Evolutionary conservation across 495 filamentous ascomycete genomes (phyloP), one percentile per base, ranked within the genome.

Genomic region (Umbilicaria muhlenbergii): DNA sequence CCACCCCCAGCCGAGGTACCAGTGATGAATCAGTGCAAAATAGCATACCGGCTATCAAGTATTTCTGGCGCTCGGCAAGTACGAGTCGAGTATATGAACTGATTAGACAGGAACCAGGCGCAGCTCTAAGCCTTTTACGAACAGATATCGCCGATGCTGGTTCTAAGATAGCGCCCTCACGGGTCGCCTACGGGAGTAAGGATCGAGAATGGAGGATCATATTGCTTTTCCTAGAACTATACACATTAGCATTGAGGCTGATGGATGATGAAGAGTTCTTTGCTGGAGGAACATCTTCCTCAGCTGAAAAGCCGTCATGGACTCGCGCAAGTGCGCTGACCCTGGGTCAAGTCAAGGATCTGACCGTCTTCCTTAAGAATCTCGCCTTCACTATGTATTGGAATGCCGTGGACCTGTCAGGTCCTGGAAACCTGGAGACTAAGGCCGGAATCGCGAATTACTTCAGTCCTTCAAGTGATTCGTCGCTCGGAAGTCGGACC

Each of bases 321-420:
- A 75, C 69, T 24, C 70, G 78, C 31, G 73, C 78, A 39, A 87
- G 81, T 60, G 71, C 79, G 24, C 63, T 95, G 16, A 73, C 73
- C 2, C 58, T 94, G 12, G 59, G 59, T 13, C 79, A 93, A 28
- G 64, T 95, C 11, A 77, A 77, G 51, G 70, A 73, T 10, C 71
- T 99, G 51, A 80, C 81, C 3, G 62, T 75, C 0, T 99, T 96
- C 53, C 69, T 99, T 28, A 95, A 95, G 51, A 87, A 91, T 44
- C 69, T 96, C n/a, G 78, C 81, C 0, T 95, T 96, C 49, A 79
- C 84, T 1, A 67, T 94, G 43, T 92, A 94, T 59, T 94, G 85
- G 69, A 78, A 89, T 53, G 69, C 79, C 19, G 68, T 75, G 3
- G 78, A 86, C 19, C 64, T 88, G 41, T 73, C 63, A 37, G 73